These are phyloP conservation scores for Papiliotrema flavescens DNA, from an alignment of 1,284 basidiomycete species.

Conservation along the genomic window DNA sequence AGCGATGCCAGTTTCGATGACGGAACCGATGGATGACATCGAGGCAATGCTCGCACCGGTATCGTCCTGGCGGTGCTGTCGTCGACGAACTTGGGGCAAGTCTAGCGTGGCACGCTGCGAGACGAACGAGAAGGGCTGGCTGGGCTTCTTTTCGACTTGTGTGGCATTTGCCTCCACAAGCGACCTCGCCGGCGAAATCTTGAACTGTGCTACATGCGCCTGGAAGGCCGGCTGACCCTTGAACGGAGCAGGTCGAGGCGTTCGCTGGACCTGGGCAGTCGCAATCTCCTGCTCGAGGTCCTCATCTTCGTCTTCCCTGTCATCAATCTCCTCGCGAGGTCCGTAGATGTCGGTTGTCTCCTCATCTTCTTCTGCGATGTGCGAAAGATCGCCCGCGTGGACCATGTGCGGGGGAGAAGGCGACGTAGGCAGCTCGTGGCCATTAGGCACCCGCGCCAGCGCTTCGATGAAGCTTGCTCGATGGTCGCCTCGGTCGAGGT, in stretches of 20 bases:
- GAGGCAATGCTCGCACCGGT: conserved; percentile 49
- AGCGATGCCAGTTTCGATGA: conserved; percentile 59
- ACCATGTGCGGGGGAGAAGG: neutral
- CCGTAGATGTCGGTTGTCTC: neutral
- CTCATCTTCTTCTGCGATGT: neutral
- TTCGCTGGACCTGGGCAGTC: neutral
- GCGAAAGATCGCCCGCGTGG: neutral
- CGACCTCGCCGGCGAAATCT: neutral
- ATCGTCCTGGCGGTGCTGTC: neutral
- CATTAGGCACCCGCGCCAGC: conserved; percentile 17
- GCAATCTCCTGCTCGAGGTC: conserved; percentile 4
- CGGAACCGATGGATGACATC: conserved; percentile 71
- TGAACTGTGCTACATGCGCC: conserved; percentile 21
- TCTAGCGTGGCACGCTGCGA: neutral
- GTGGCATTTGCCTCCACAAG: neutral
- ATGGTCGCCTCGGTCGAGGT: conserved; percentile 64
- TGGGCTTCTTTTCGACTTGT: neutral
- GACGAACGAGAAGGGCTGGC: conserved; percentile 2
- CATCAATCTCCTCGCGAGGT: neutral
- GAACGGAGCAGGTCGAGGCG: conserved; percentile 24
- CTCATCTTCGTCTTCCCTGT: conserved; percentile 12
- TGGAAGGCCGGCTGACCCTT: conserved; percentile 39
- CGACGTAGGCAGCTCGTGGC: conserved; percentile 6
- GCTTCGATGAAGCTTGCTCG: conserved; percentile 70
- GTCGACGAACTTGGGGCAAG: neutral